phyloP scores from a whole-genome alignment of 1,284 basidiomycete species.

The Cryptococcus sp. region DNA sequence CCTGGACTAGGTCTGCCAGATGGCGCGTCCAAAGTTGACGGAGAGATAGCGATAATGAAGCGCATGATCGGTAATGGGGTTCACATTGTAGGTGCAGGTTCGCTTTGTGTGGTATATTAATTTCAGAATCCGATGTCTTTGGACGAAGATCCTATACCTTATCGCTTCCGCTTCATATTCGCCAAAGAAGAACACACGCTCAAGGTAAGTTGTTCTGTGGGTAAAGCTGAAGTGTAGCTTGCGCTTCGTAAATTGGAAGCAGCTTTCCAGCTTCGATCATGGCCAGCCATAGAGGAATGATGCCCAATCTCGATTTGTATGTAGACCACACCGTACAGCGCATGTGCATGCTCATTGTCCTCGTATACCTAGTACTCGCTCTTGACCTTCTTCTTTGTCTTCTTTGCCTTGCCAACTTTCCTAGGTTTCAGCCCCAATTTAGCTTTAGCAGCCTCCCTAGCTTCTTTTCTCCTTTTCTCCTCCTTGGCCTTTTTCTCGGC shows the following conservation, averaged over 20 bases:
- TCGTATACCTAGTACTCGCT: neutral
- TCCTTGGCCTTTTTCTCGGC: conserved; percentile 24
- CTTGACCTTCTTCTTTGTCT: conserved; percentile 11
- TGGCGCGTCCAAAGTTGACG: neutral
- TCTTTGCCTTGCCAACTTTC: conserved; percentile 19
- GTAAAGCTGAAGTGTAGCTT: neutral
- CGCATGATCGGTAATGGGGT: conserved; percentile 4
- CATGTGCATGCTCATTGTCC: neutral
- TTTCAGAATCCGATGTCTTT: conserved; percentile 1
- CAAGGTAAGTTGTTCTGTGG: neutral
- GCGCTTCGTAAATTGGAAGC: neutral
- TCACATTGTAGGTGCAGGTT: neutral
- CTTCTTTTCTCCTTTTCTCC: conserved; percentile 31
- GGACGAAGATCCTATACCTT: conserved; percentile 2
- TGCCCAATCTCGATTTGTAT: neutral
- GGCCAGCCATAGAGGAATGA: neutral
- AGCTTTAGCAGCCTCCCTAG: conserved; percentile 33
- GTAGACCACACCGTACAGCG: neutral
- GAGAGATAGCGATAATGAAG: neutral
- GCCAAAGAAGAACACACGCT: conserved; percentile 1
- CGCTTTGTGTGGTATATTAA: neutral
- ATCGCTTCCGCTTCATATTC: conserved; percentile 6
- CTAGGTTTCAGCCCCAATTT: conserved; percentile 28
- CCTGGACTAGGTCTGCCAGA: neutral
- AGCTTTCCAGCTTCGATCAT: neutral